phyloP scores from a whole-genome alignment of 2,329 filamentous ascomycete species.

The Sporothrix brunneoviolacea region DNA sequence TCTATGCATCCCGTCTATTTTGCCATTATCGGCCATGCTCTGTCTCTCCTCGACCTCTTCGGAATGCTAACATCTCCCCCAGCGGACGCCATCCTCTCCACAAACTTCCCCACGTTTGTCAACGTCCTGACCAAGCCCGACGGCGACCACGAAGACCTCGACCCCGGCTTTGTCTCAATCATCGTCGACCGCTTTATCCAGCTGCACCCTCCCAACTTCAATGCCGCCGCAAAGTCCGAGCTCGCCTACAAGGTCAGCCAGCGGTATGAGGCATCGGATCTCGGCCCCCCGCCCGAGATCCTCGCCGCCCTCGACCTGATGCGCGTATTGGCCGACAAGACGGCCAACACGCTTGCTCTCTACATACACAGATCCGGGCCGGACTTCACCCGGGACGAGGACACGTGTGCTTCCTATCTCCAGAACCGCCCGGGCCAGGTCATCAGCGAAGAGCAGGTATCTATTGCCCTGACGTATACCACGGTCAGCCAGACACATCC shows the following conservation, averaged over 20 bases:
- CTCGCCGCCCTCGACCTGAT: slow-evolving; percentile 64
- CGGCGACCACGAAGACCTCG: slow-evolving; percentile 59
- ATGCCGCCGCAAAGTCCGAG: slow-evolving; percentile 65
- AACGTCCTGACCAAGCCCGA: slow-evolving; percentile 64
- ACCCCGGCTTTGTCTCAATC: slow-evolving; percentile 63
- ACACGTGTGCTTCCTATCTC: slow-evolving; percentile 52
- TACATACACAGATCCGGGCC: slow-evolving; percentile 69
- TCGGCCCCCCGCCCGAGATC: slow-evolving; percentile 62
- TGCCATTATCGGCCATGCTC: too few species aligned
- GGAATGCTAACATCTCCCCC: slow-evolving; percentile 1
- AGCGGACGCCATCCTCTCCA: slow-evolving; percentile 88
- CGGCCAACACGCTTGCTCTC: slow-evolving; percentile 51
- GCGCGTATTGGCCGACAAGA: slow-evolving; percentile 55
- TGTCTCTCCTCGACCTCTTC: too few species aligned
- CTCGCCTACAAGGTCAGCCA: slow-evolving; percentile 59
- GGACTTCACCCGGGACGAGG: slow-evolving; percentile 68
- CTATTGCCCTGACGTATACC: slow-evolving; percentile 65
- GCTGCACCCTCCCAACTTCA: slow-evolving; percentile 80
- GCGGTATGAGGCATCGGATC: slow-evolving; percentile 59
- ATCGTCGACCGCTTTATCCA: slow-evolving; percentile 83
- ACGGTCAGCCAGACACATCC: slow-evolving; percentile 50
- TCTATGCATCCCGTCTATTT: not conserved
- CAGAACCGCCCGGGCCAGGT: slow-evolving; percentile 47
- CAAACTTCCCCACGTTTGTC: slow-evolving; percentile 70
- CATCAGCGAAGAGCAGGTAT: slow-evolving; percentile 75